Evolutionary conservation across 1,284 basidiomycete species (phyloP), one percentile per base, ranked within the genome.

Genomic region (Moesziomyces antarcticus): DNA sequence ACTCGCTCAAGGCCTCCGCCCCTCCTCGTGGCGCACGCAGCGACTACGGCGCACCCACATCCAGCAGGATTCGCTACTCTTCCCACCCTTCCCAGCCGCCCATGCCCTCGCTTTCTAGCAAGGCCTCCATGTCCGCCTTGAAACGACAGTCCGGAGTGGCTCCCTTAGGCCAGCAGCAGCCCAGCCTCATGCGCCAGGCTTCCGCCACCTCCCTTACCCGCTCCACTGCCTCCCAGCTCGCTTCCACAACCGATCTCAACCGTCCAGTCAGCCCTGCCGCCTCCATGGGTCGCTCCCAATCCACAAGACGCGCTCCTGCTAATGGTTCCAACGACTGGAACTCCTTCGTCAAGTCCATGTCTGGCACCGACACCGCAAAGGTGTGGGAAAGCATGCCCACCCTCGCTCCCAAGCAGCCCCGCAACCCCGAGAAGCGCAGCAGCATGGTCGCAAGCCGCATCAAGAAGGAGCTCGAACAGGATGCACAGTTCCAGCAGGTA

Each of bases 381-480:
- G 66, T 54, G 35, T 79, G 78, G 78, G 72, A 74, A 35, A 60
- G 49, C 49, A 71, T 73, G 61, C 72, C 64, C 5, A 69, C 61
- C 3, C 47, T 68, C 41, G 65, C 60, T 18, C 63, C 63, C 27
- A 56, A 69, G 45, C 53, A 56, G n/a, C 20, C 60, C 16, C 57
- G 56, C 4, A 52, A 54, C 22, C 35, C 30, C 20, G 54, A 60
- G 16, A 73, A 59, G 52, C 54, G 63, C 54, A 70, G 74, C 66
- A 65, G 67, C 33, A 68, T 77, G 53, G 73, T 72, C n/a, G 71
- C 69, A 3, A 68, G 50, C 10, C 65, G 78, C 3, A 33, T 80
- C 33, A 74, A 65, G 40, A 79, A 74, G 56, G 78, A 80, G 64
- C 61, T 80, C 45, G 58, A 80, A 48, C 68, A 79, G 44, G 78